Evolutionary conservation across 352 stramenopile species (phyloP).

Genomic region (Hyaloperonospora arabidopsidis): DNA sequence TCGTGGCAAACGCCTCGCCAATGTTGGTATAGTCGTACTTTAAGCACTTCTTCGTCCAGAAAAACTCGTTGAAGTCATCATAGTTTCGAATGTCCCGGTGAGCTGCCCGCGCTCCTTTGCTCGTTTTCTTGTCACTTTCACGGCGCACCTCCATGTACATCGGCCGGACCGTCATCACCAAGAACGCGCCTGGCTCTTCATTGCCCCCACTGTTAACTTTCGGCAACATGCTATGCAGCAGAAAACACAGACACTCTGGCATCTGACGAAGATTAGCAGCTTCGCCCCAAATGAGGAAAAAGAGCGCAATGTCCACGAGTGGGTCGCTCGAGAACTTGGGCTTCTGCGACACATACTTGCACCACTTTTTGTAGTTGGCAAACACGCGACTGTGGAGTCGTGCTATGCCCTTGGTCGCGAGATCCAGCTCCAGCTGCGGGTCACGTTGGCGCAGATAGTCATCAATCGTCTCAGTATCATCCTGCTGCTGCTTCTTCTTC

Average conservation of each 20-base stretch:
- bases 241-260: conserved; percentile 70
- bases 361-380: conserved; percentile 83
- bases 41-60: conserved; percentile 77
- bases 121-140: conserved; percentile 82
- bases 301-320: conserved; percentile 65
- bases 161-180: conserved; percentile 58
- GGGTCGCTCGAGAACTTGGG: conserved; percentile 67
- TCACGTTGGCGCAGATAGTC: conserved; percentile 44
- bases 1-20: conserved; percentile 50
- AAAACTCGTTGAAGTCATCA: conserved; percentile 86
- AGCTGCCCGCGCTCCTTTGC: conserved; percentile 53
- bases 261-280: conserved; percentile 77
- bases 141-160: conserved; percentile 65
- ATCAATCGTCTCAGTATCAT: conserved; percentile 29
- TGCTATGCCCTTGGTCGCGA: conserved; percentile 53
- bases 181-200: conserved; percentile 54
- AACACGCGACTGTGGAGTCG: conserved; percentile 66
- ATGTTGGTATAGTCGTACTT: conserved; percentile 69
- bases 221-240: conserved; percentile 69
- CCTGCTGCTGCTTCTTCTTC: conserved; percentile 35
- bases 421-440: conserved; percentile 59
- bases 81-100: conserved; percentile 81
- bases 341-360: conserved; percentile 74
- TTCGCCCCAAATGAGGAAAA: conserved; percentile 83
- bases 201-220: conserved; percentile 42